phyloP scores from a whole-genome alignment of 2,329 filamentous ascomycete genomes.

The Pseudodiploospora longispora region DNA sequence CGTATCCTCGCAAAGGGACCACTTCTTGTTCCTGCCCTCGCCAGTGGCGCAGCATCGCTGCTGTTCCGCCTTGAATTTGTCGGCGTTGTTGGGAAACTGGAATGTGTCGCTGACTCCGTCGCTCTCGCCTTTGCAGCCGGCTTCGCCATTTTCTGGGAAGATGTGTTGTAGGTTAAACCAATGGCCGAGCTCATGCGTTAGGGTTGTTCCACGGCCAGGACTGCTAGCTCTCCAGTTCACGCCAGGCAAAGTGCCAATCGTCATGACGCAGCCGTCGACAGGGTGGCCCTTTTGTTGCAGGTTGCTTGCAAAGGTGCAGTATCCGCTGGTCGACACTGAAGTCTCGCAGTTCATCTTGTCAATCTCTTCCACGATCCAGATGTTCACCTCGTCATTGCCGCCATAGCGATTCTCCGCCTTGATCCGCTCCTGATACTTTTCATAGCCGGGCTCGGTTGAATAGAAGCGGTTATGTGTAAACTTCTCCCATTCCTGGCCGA shows the following conservation, averaged over 20 bases:
- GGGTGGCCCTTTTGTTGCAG: not conserved
- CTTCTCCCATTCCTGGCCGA: not conserved
- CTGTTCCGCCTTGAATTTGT: not conserved
- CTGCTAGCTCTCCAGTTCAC: not conserved
- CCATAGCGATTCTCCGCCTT: conserved; percentile 1
- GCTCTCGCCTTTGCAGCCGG: not conserved
- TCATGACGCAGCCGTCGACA: conserved; percentile 1
- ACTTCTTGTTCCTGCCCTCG: not conserved
- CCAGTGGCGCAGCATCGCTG: not conserved
- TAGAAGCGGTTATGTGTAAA: not conserved
- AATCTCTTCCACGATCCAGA: conserved; percentile 1
- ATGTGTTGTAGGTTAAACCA: not conserved
- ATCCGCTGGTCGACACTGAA: not conserved
- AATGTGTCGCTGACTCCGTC: not conserved
- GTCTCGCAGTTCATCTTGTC: not conserved
- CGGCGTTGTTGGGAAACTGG: not conserved
- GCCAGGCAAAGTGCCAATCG: not conserved
- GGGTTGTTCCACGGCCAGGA: not conserved
- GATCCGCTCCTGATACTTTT: not conserved
- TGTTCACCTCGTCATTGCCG: not conserved
- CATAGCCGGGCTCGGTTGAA: not conserved
- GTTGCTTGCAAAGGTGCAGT: not conserved
- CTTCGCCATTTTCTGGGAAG: not conserved
- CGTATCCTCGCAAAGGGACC: not conserved
- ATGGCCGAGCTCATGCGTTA: not conserved